Conservation (phyloP, 257 asterid genomes). For the Knoxia roxburghii region DNA sequence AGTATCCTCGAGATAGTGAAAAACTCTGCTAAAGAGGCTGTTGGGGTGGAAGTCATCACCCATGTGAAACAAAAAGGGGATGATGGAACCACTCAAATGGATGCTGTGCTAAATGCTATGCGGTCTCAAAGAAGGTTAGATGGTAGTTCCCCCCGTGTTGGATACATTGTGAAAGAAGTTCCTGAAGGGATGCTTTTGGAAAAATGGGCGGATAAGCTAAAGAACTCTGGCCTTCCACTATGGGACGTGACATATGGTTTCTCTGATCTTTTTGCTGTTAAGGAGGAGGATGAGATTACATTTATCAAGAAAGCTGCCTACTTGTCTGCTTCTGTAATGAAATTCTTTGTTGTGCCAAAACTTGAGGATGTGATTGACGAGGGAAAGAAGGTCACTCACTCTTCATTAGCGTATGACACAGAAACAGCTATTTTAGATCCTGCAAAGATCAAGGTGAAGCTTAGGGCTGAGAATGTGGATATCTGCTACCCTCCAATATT, state of each 20-base stretch:
- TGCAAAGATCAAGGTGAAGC: constrained; percentile 50
- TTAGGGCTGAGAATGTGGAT: constrained; percentile 71
- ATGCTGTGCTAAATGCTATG: constrained; percentile 31
- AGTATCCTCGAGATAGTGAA: constrained; percentile 43
- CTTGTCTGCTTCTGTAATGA: constrained; percentile 56
- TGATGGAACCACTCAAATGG: constrained; percentile 48
- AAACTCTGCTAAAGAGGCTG: constrained; percentile 44
- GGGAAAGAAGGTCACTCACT: constrained; percentile 66
- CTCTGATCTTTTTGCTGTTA: constrained; percentile 56
- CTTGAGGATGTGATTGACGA: constrained; percentile 58
- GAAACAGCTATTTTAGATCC: constrained; percentile 71
- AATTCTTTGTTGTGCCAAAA: constrained; percentile 57
- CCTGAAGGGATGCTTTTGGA: constrained; percentile 63
- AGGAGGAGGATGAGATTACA: constrained; percentile 48
- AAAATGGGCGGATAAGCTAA: constrained; percentile 53
- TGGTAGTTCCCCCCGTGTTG: constrained; percentile 29
- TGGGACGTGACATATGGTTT: constrained; percentile 57
- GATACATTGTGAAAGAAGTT: constrained; percentile 47
- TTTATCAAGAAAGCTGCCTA: constrained; percentile 58
- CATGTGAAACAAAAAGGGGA: constrained; percentile 50
- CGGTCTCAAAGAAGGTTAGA: constrained; percentile 28
- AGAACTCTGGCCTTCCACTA: constrained; percentile 34
- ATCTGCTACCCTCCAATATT: constrained; percentile 84
- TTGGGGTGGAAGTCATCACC: constrained; percentile 35
- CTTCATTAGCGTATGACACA: constrained; percentile 60